Base-by-base conservation (phyloP, 768 basidiomycete species). In the Lactarius pseudohatsudake region DNA sequence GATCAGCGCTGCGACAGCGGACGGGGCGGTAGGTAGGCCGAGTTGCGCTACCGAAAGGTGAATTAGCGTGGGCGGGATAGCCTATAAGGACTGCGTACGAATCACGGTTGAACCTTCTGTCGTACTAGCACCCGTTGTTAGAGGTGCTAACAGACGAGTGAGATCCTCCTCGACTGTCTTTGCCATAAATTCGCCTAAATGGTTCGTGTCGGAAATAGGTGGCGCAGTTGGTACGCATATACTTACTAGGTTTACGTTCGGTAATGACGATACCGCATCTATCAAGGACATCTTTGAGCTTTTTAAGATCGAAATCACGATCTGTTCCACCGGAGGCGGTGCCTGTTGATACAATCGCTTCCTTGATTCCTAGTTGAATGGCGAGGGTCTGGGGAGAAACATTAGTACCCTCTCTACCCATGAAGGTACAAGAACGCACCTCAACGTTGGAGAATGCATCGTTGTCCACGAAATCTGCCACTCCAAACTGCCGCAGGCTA, bases 301-400 rank as follows among this genome's bases (percentile, higher is more conserved):
- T 97, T 70, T 88, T 87, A 41, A 97, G 78, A 70, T 98, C 96
- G 62, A 95, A 80, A 72, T 98, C 94, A 30, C 90, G 85, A 73
- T 92, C 90, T 0, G 90, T 90, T 2, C 79, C 86, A 0, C 89
- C 90, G 45, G 86, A 82, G 0, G 79, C 78, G 6, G 91, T 90
- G n/a, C 89, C 89, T 0, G 85, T 86, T 2, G 90, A 81, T 50
- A 98, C 80, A 62, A 98, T 83, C 3, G 94, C 94, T 76, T 99
- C 97, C 75, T 98, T 98, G n/a, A 94, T 92, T 0, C 94, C 95
- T 2, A 98, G 84, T 75, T 99, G 97, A 66, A 98, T 98, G 41
- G 98, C 79, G 40, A 98, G 84, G 2, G 94, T 94, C 96, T 98
- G 72, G 9, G 30, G 15, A 50, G 56, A 15, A 53, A 30, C 45